Percentiles rank a stretch among this genome's conserved stretches.
These are phyloP conservation scores for Xylariales sp. DNA, from an alignment of 2,329 filamentous ascomycete species.

Conservation along the genomic window DNA sequence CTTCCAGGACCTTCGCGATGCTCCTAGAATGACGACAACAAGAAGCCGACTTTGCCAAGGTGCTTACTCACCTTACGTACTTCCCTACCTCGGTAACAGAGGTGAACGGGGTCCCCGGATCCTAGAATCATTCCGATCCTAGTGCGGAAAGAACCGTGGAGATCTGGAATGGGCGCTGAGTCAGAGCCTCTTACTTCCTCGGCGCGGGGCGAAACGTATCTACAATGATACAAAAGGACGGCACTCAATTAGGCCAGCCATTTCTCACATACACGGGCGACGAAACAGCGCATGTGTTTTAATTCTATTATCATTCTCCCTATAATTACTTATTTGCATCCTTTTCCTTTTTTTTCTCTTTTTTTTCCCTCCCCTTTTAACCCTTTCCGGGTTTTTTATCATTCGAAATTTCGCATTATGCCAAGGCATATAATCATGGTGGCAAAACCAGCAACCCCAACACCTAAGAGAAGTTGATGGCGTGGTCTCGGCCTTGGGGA, in stretches of 20 bases:
- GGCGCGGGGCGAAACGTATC: background rate
- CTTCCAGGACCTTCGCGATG: background rate
- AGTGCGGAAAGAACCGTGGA: background rate
- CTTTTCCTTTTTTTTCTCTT: background rate
- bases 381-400: no score
- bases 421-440: no score
- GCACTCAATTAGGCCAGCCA: background rate
- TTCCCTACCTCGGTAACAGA: background rate
- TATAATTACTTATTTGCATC: background rate
- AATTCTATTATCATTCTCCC: background rate
- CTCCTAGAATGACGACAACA: background rate
- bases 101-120: constrained; percentile 13
- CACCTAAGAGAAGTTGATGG: no score
- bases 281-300: background rate
- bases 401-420: no score
- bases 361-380: background rate
- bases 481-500: background rate
- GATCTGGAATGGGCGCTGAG: constrained; percentile 16
- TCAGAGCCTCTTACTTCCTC: constrained; percentile 13
- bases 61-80: no score
- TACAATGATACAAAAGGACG: background rate
- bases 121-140: background rate
- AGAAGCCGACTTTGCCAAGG: background rate
- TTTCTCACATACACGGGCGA: background rate
- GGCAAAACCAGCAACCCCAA: background rate